These are phyloP conservation scores for Astragalus glycyphyllos DNA, from an alignment of 306 rosid genomes.

Conservation along the genomic window DNA sequence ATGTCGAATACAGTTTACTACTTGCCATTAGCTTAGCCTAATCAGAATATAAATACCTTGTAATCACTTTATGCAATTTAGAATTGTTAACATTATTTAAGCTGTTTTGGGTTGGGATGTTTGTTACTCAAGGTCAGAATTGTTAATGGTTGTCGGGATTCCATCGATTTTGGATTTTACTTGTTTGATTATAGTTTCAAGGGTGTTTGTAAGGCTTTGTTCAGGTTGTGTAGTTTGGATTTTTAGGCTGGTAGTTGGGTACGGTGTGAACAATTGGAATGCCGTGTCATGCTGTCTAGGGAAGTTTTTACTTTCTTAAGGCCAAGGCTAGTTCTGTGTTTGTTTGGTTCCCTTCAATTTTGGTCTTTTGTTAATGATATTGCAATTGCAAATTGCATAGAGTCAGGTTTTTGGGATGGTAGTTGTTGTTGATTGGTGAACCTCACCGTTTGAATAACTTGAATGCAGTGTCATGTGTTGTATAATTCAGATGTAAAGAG, in stretches of 20 bases:
- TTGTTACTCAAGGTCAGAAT: conserved; percentile 5
- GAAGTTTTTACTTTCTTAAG: neutral
- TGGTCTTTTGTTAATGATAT: neutral
- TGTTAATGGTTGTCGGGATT: neutral
- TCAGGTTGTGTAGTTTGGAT: neutral
- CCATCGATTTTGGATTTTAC: neutral
- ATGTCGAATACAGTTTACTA: too few species aligned
- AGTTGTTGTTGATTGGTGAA: conserved; percentile 23
- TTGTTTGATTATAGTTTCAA: neutral
- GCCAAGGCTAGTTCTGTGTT: neutral
- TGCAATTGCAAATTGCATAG: neutral
- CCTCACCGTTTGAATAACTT: conserved; percentile 45
- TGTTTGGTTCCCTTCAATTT: conserved; percentile 8
- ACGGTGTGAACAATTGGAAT: conserved; percentile 45
- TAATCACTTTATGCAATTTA: too few species aligned
- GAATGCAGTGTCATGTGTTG: conserved; percentile 78
- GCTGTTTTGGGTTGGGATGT: neutral
- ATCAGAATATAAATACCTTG: too few species aligned
- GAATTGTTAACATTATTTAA: neutral
- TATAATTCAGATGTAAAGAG: conserved; percentile 64
- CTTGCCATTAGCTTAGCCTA: too few species aligned
- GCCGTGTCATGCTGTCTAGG: conserved; percentile 57
- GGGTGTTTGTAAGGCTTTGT: neutral
- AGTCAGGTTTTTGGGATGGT: conserved; percentile 23
- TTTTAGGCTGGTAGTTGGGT: conserved; percentile 21